A percentile compares a stretch with the other conserved stretches of the same genome.
phyloP scores from a whole-genome alignment of 148 eudicot genomes.

The Camellia lanceoleosa region DNA sequence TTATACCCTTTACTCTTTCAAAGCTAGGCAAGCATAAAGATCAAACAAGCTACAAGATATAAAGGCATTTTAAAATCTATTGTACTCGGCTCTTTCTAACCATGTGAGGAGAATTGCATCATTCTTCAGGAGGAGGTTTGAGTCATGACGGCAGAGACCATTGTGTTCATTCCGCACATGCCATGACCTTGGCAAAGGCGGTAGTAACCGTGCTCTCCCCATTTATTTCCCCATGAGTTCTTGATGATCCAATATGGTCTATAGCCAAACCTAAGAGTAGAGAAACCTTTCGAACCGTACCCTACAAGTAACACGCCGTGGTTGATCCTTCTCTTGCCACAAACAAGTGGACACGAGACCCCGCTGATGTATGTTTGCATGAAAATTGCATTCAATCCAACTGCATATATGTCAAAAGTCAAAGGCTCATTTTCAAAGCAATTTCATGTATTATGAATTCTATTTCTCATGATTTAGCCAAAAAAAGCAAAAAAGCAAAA shows the following conservation, averaged over 20 bases:
- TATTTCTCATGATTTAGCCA: no score
- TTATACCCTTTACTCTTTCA: no score
- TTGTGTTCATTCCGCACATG: slow-evolving; percentile 83
- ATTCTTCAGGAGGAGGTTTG: slow-evolving; percentile 11
- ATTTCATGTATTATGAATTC: no score
- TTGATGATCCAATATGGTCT: slow-evolving; percentile 86
- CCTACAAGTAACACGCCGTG: slow-evolving; percentile 86
- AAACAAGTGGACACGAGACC: slow-evolving; percentile 78
- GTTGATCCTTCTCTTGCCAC: slow-evolving; percentile 61
- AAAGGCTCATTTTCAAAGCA: background rate
- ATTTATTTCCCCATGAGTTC: slow-evolving; percentile 85
- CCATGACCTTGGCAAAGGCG: slow-evolving; percentile 61
- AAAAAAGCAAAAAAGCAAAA: no score
- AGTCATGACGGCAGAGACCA: slow-evolving; percentile 80
- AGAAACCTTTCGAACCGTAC: slow-evolving; percentile 67
- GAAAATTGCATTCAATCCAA: slow-evolving; percentile 73
- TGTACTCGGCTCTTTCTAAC: background rate
- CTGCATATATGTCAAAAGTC: slow-evolving; percentile 29
- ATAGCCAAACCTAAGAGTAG: slow-evolving; percentile 62
- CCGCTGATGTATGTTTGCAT: slow-evolving; percentile 96
- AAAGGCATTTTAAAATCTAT: background rate
- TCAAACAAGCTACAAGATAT: background rate
- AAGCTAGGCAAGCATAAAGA: no score
- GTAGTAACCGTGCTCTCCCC: slow-evolving; percentile 90
- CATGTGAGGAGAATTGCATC: background rate